Base-by-base conservation (phyloP, 2,329 filamentous ascomycete species). In the Clonostachys byssicola region DNA sequence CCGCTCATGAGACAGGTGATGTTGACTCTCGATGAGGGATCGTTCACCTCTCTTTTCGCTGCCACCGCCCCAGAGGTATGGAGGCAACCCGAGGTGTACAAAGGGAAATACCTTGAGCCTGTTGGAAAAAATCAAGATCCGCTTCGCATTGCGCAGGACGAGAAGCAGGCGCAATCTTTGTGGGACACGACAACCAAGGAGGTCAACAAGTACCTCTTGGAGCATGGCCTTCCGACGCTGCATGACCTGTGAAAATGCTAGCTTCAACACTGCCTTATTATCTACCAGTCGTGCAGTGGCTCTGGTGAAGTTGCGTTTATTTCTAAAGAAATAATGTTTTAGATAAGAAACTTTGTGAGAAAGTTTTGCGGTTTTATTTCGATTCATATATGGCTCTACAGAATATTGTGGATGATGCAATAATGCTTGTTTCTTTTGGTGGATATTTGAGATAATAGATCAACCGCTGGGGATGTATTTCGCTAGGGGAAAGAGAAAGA, bases 101-200 rank as follows among this genome's bases (percentile, higher is more conserved):
- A 49, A 30, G 56, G 56, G 1, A 52, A 42, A 17, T 58, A 55
- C 14, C 16, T 56, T 4, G 50, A 52, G 43, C 54, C 53, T 1
- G 43, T 52, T 18, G 56, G 53, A 9, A 23, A 45, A 4, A 13
- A 56, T 3, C 40, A 38, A 12, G 42, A 36, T 4, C 46, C 49
- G 20, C 52, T 57, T 33, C 39, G 48, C 1, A 40, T 52, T 9
- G 40, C 49, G 6, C 36, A 51, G 5, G 46, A 57, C 20, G 34
- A 46, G 13, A 42, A 49, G 42, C 45, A 51, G 43, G 36, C 47
- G 10, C 35, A 42, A 16, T 46, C 42, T 4, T 42, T 58, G 49
- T 58, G 56, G 54, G 44, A 51, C 9, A 51, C 45, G 12, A 56
- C 56, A 2, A 48, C 47, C 5, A 39, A 20, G 8, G 51, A 51